Percentiles rank a stretch among this genome's conserved stretches.
phyloP scores from a whole-genome alignment of 495 filamentous ascomycete genomes.

The Sporormia fimetaria region DNA sequence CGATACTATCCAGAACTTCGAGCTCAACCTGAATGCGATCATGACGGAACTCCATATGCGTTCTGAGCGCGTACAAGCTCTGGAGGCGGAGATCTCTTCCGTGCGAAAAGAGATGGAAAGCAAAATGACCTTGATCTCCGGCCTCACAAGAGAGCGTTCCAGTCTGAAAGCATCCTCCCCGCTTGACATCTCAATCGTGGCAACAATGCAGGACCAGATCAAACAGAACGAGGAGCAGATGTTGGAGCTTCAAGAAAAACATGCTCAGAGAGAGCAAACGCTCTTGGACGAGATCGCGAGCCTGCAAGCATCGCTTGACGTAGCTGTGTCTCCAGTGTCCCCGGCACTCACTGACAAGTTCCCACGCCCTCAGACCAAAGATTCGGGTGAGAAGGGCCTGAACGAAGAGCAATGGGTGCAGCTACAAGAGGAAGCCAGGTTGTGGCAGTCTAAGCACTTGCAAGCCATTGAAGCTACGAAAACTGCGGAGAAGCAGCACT shows the following conservation, averaged over 20 bases:
- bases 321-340: slow-evolving; percentile 1
- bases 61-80: slow-evolving; percentile 76
- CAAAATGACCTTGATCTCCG: slow-evolving; percentile 89
- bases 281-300: slow-evolving; percentile 56
- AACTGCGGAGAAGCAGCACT: slow-evolving; percentile 59
- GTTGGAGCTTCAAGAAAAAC: slow-evolving; percentile 56
- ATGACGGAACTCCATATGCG: slow-evolving; percentile 84
- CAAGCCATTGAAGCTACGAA: slow-evolving; percentile 60
- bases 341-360: slow-evolving; percentile 14
- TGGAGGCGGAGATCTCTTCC: slow-evolving; percentile 73
- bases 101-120: slow-evolving; percentile 92
- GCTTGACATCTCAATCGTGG: slow-evolving; percentile 87
- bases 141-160: slow-evolving; percentile 80
- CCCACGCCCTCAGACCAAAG: slow-evolving; percentile 23
- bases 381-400: slow-evolving; percentile 23
- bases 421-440: slow-evolving; percentile 62
- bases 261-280: slow-evolving; percentile 61
- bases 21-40: slow-evolving; percentile 77
- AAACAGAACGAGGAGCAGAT: slow-evolving; percentile 75
- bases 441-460: slow-evolving; percentile 67
- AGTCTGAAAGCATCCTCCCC: slow-evolving; percentile 72
- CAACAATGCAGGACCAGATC: slow-evolving; percentile 74
- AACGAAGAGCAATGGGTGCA: slow-evolving; percentile 54
- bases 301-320: slow-evolving; percentile 41
- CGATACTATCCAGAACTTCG: slow-evolving; percentile 83